Evolutionary conservation across 768 basidiomycete species (phyloP).

Genomic region (Grammothele lineata): DNA sequence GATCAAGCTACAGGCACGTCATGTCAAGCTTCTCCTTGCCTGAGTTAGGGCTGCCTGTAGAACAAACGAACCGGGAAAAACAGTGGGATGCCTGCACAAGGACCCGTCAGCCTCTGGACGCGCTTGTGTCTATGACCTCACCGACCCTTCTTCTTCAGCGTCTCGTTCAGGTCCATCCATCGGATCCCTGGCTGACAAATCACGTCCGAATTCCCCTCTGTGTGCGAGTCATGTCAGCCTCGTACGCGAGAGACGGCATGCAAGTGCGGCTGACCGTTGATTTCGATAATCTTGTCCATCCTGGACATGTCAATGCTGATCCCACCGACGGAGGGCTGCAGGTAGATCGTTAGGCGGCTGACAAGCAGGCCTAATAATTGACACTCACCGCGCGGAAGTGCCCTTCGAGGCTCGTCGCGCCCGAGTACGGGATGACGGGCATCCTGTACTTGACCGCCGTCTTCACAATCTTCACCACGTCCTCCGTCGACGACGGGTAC

Average conservation of each 20-base stretch:
- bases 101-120: background rate
- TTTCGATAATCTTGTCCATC: constrained; percentile 76
- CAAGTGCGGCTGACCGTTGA: constrained; percentile 51
- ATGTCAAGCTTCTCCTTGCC: background rate
- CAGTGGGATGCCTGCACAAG: constrained; percentile 72
- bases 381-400: constrained; percentile 59
- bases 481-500: constrained; percentile 66
- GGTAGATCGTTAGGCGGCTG: too few relatives aligned
- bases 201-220: constrained; percentile 68
- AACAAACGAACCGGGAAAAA: constrained; percentile 69
- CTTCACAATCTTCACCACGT: constrained; percentile 76
- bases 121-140: too few relatives aligned
- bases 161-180: constrained; percentile 73
- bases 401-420: constrained; percentile 80
- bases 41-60: background rate
- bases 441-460: constrained; percentile 71
- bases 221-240: background rate
- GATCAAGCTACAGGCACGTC: constrained; percentile 50
- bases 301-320: constrained; percentile 76
- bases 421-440: constrained; percentile 76
- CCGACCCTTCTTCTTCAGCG: constrained; percentile 55
- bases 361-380: too few relatives aligned
- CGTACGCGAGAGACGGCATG: background rate
- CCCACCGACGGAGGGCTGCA: constrained; percentile 39
- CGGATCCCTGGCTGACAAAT: constrained; percentile 70